phyloP scores from a whole-genome alignment of 495 filamentous ascomycete genomes.

The Wilcoxina mikolae region DNA sequence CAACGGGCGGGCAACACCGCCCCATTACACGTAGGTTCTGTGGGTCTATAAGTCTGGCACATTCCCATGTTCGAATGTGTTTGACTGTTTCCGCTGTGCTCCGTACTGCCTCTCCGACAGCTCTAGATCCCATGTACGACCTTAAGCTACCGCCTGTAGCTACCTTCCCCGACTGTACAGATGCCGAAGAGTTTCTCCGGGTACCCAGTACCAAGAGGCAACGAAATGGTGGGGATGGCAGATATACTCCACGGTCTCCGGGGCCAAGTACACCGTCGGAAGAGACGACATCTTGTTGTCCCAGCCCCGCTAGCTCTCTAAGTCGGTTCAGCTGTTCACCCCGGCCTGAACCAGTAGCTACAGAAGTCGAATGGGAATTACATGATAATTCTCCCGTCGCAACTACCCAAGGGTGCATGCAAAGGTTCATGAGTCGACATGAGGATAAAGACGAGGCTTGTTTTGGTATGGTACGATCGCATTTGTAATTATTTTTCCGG shows the following conservation, averaged over 20 bases:
- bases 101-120: not conserved
- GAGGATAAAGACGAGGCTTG: not conserved
- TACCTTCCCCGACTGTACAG: not conserved
- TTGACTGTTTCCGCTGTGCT: not conserved
- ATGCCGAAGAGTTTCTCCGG: not conserved
- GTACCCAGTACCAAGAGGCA: conserved; percentile 4
- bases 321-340: not conserved
- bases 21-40: too few species aligned
- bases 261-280: not conserved
- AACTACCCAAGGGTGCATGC: too few species aligned
- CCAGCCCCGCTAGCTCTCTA: too few species aligned
- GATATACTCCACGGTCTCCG: conserved; percentile 5
- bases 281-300: not conserved
- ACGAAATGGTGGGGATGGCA: conserved; percentile 3
- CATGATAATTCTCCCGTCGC: not conserved
- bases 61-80: too few species aligned
- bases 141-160: not conserved
- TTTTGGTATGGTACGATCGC: not conserved
- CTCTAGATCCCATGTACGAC: not conserved
- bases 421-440: too few species aligned
- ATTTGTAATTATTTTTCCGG: not conserved
- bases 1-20: too few species aligned
- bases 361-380: not conserved
- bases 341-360: not conserved
- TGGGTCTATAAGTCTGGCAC: too few species aligned